Base-by-base conservation (phyloP, 768 basidiomycete species). In the Chalciporus piperatus region DNA sequence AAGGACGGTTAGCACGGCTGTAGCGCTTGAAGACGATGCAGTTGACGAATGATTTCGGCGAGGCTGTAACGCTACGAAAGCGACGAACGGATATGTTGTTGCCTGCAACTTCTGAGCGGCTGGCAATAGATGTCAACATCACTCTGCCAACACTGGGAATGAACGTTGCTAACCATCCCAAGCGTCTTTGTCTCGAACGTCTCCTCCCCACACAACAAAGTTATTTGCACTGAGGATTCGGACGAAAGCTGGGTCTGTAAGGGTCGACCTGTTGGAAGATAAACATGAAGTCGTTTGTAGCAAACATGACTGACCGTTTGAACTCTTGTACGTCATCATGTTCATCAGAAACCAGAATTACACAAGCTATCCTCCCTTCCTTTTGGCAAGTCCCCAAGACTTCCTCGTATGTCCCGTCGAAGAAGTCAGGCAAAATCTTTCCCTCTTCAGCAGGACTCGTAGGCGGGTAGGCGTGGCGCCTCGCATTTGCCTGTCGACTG, bases 1-100 rank as follows among this genome's bases (percentile, higher is more conserved):
- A 19, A 98, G 77, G 40, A 98, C 81, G 14, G 91, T 91, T 12
- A 98, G 75, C 3, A 76, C 70, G 0, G 88, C 79, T 0, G 71
- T 56, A 6, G 75, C 57, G 3, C 64, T 62, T 5, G 73, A 59
- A 6, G 74, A 62, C 0, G 75, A 69, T 20, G 70, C 67, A 17
- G 30, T 50, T 5, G 74, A 59, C 4, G 61, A 58, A 38, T 63
- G 66, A 19, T 68, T 74, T 27, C 82, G 80, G 16, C 80, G 80
- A 0, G 91, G 85, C 63, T 98, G 91, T 43, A 97, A 81, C 1
- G 94, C 86, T 43, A 97, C 68, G 68, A 98, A 99, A 1, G 91
- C 90, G 43, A 99, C 77, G 55, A 95, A 95, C 0, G 96, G 97
- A 61, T 89, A 97, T 0, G 94, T 92, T 1, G 94, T 93, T 3